These are phyloP conservation scores for Cordyceps tenuipes DNA, from an alignment of 2,329 filamentous ascomycete genomes.

Conservation along the genomic window DNA sequence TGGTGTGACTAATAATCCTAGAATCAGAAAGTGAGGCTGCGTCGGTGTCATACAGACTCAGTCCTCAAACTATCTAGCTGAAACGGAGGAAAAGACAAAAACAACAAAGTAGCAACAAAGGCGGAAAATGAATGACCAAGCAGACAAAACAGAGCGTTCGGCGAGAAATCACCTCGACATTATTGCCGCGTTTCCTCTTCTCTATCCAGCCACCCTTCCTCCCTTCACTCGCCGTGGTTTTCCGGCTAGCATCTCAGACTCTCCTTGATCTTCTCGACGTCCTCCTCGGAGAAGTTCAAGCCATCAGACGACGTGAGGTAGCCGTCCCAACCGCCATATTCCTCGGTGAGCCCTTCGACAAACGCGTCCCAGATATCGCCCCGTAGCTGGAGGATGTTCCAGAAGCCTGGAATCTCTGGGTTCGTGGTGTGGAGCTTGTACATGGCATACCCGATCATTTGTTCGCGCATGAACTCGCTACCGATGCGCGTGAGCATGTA, in stretches of 20 bases:
- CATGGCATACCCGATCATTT: constrained; percentile 35
- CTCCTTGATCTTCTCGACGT: constrained; percentile 37
- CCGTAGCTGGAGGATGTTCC: constrained; percentile 37
- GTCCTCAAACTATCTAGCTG: no score
- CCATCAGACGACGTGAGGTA: constrained; percentile 34
- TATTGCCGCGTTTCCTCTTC: no score
- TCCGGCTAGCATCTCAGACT: constrained; percentile 28
- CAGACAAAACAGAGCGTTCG: no score
- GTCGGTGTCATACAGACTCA: no score
- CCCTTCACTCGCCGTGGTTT: no score
- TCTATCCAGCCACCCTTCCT: no score
- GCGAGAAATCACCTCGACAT: no score
- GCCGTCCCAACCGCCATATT: constrained; percentile 41
- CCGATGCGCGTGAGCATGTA: constrained; percentile 48
- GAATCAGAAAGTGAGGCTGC: no score
- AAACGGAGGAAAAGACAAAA: no score
- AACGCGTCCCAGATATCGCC: constrained; percentile 39
- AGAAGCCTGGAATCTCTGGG: constrained; percentile 38
- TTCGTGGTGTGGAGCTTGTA: constrained; percentile 27
- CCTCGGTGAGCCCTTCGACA: constrained; percentile 30
- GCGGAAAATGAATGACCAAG: no score
- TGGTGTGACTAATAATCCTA: no score
- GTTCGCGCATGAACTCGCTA: constrained; percentile 40
- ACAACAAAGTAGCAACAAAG: no score
- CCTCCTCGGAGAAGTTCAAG: constrained; percentile 38